These are phyloP conservation scores for Nepenthes alata DNA, from an alignment of 179 eudicot genomes.

Conservation along the genomic window DNA sequence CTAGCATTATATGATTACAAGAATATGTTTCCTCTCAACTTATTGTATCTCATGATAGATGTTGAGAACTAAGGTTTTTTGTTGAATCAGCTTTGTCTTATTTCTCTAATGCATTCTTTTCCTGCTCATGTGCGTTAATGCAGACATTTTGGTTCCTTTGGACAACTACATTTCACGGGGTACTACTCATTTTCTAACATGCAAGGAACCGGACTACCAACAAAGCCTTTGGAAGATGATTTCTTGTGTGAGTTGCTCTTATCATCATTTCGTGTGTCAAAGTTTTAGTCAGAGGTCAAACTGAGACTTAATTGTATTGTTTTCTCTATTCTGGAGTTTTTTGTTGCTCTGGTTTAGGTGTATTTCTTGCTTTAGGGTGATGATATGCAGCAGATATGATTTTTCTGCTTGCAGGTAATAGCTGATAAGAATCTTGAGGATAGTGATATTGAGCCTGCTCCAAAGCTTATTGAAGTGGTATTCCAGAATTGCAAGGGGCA, in stretches of 20 bases:
- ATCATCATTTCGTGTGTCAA: not conserved
- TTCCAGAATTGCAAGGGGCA: constrained; percentile 91
- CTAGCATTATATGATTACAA: no score
- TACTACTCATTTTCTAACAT: constrained; percentile 70
- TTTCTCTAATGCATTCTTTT: constrained; percentile 3
- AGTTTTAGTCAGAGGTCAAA: not conserved
- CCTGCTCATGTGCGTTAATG: constrained; percentile 14
- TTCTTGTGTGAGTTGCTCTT: constrained; percentile 53
- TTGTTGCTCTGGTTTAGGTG: not conserved
- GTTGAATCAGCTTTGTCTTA: not conserved
- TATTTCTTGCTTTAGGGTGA: not conserved
- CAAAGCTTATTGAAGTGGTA: constrained; percentile 91
- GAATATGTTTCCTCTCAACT: no score
- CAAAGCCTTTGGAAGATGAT: constrained; percentile 93
- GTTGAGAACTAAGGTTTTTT: no score
- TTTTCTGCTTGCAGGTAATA: constrained; percentile 48
- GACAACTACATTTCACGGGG: constrained; percentile 93
- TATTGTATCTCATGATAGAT: no score
- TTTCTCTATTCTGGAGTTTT: not conserved
- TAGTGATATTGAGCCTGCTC: constrained; percentile 95
- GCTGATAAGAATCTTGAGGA: constrained; percentile 87
- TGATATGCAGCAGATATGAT: not conserved
- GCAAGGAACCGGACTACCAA: constrained; percentile 97
- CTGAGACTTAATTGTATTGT: not conserved
- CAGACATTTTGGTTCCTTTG: constrained; percentile 88